Evolutionary conservation across 75 land plant genomes (phyloP), one percentile per base, ranked within the genome.

Genomic region (Cryptomeria japonica): DNA sequence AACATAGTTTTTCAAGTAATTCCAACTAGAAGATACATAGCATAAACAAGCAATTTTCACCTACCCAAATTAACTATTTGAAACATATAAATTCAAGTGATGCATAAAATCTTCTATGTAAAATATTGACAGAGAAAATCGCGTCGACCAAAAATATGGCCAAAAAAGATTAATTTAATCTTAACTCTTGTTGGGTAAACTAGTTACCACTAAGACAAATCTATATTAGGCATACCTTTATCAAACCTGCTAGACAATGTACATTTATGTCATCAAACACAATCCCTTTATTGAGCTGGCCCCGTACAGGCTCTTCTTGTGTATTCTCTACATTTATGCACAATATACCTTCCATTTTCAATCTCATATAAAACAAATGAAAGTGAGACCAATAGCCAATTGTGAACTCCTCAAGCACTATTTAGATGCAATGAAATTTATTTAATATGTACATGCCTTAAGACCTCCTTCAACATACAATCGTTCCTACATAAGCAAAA

Each of bases 291-390:
- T 98, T 98, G 38, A 98, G 92, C 86, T 97, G 99, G 56, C 97
- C 96, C 77, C 99, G 91, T 16, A 97, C 99, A 87, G 93, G 89
- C 84, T 98, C 95, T 87, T 98, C 99, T 88, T 98, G 92, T 86
- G 95, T 91, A 80, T 97, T 98, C 89, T 98, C 99, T 19, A 99
- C 94, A 88, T 96, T 98, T 18, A 98, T 98, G 42, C 99, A 89
- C 89, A 98, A 98, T 78, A 98, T 97, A 41, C 99, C 99, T 91
- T 98, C 99, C 1, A 96, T 94, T 99, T 98, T 88, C 70, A 88
- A 39, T 42, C n/a, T 84, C 53, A 76, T 22, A 90, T 46, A 85
- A 2, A 36, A 49, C 32, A 87, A 25, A 80, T 31, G 15, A 28
- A 1, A 32, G 16, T 68, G 53, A 41, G 86, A 85, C 56, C 19